Evolutionary conservation across 345 rosid species (phyloP), one percentile per base, ranked within the genome.

Genomic region (Psidium friedrichsthalianum): DNA sequence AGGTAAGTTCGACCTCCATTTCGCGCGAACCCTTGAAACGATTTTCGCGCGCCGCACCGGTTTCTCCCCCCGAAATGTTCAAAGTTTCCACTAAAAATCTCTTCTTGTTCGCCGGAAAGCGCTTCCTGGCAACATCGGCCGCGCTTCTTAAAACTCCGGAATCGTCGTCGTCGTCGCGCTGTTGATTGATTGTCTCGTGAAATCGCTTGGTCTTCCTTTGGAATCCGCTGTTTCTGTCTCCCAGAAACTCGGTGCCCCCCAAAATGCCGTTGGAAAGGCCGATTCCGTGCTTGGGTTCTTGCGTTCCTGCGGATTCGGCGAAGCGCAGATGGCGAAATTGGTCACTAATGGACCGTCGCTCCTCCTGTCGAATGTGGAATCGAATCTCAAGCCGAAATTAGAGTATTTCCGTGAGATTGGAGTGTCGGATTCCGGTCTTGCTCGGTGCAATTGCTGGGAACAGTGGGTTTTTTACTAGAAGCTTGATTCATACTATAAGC

Each of bases 161-260:
- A 44, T 44, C 57, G 16, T 32, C 44, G 5, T 74, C n/a, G 5
- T 11, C 84, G 12, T 82, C 87, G 15, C 69, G 16, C 86, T 29
- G 54, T 56, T 83, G 18, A 80, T 69, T 25, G 74, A 85, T 9
- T 85, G 16, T 82, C 88, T 86, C 12, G 57, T 86, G 40, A 86
- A 83, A 5, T 87, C 89, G 59, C 87, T 86, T 80, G 91, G 90
- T 54, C 85, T 88, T 82, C 81, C 91, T 27, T 40, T 82, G 27
- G n/a, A 85, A 56, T 82, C 88, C 24, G 90, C 91, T 27, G 22
- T 84, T 82, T 59, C 84, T 5, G 82, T 64, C 47, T 86, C 91
- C 36, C 44, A 8, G 6, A 76, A 82, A 32, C 74, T 84, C 85
- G 22, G 82, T 18, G 82, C 18, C 24, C 87, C 55, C 25, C 87